These are phyloP conservation scores for Houttuynia cordata DNA, from an alignment of 164 flowering plant species.

Conservation along the genomic window DNA sequence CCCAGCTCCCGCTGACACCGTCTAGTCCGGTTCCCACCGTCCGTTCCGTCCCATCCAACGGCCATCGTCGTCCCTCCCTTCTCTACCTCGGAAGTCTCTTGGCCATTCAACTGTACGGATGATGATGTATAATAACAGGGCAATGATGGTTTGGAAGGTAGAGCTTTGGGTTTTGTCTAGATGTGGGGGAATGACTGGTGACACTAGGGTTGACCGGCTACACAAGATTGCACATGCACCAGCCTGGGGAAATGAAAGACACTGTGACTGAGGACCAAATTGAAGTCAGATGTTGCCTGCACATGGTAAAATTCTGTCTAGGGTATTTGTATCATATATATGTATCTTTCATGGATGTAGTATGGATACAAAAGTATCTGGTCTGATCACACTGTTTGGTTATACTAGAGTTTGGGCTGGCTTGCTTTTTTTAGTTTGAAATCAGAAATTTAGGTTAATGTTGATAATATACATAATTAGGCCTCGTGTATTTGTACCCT, in stretches of 20 bases:
- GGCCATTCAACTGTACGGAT: neutral
- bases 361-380: too few relatives aligned
- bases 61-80: conserved; percentile 4
- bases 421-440: too few relatives aligned
- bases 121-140: conserved; percentile 4
- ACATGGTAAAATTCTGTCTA: too few relatives aligned
- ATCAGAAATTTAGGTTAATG: too few relatives aligned
- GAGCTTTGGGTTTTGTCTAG: conserved; percentile 2
- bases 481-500: too few relatives aligned
- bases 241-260: conserved; percentile 6
- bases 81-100: conserved; percentile 16
- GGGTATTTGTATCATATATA: too few relatives aligned
- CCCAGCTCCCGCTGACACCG: conserved; percentile 41
- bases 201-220: conserved; percentile 1
- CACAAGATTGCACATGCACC: neutral
- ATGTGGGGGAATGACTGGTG: neutral
- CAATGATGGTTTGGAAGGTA: conserved; percentile 1
- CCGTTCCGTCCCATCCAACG: conserved; percentile 5
- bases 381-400: too few relatives aligned
- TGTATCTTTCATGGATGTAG: too few relatives aligned
- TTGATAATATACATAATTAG: too few relatives aligned
- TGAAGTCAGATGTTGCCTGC: too few relatives aligned
- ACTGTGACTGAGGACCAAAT: neutral
- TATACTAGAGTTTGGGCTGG: too few relatives aligned
- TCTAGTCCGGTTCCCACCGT: conserved; percentile 18